Evolutionary conservation across 148 eudicot species (phyloP).

Genomic region (Beta vulgaris): DNA sequence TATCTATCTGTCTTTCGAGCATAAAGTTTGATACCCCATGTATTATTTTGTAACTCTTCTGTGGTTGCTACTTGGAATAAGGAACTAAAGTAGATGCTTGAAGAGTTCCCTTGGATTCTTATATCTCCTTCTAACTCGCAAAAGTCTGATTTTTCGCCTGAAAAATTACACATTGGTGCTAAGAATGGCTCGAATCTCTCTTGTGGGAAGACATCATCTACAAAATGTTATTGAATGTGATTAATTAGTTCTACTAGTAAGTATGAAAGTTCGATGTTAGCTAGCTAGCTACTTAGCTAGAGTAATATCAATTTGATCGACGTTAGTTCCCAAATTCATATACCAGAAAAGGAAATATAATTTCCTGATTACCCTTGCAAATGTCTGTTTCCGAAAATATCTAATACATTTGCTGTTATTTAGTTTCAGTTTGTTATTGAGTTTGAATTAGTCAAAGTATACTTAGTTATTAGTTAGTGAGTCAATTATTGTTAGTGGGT

Average conservation of each 20-base stretch:
- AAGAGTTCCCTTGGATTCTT: constrained; percentile 53
- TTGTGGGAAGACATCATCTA: constrained; percentile 7
- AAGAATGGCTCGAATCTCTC: constrained; percentile 18
- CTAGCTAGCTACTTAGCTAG: no score
- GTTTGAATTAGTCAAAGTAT: no score
- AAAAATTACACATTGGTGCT: constrained; percentile 40
- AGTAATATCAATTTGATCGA: no score
- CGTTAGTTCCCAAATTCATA: no score
- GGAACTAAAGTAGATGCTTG: constrained; percentile 41
- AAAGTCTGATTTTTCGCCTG: constrained; percentile 43
- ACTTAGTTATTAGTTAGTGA: no score
- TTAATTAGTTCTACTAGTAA: not conserved
- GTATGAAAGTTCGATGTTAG: no score
- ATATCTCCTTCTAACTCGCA: constrained; percentile 50
- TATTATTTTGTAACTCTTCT: not conserved
- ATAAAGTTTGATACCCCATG: constrained; percentile 47
- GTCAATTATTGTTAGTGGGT: no score
- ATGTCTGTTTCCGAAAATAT: no score
- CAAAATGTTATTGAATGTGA: not conserved
- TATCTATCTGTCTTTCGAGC: constrained; percentile 39
- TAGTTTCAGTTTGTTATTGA: no score
- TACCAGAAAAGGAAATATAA: no score
- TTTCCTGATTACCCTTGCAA: no score
- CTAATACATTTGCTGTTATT: no score
- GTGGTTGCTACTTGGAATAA: constrained; percentile 5